phyloP scores from a whole-genome alignment of 192 early-diverging fungal species.

The Pilobolus umbonatus region DNA sequence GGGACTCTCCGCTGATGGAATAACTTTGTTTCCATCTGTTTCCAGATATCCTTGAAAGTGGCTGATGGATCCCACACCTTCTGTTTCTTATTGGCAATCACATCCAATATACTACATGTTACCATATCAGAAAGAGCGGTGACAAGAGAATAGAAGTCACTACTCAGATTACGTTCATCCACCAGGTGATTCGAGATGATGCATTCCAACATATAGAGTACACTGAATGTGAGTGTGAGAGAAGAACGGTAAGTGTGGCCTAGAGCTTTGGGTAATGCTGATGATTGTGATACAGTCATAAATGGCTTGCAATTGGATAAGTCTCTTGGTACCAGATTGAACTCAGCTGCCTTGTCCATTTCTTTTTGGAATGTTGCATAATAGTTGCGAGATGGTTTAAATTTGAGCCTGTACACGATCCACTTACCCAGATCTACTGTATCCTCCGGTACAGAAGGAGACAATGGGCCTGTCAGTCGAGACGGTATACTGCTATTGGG shows the following conservation, averaged over 20 bases:
- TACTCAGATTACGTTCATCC: constrained; percentile 39
- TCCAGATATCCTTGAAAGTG: constrained; percentile 20
- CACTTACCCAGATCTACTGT: constrained; percentile 40
- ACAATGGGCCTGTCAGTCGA: constrained; percentile 8
- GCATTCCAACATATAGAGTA: constrained; percentile 44
- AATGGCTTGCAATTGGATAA: background rate
- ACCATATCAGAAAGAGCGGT: constrained; percentile 16
- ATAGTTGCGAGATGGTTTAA: background rate
- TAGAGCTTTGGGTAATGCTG: constrained; percentile 5
- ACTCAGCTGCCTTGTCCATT: constrained; percentile 30
- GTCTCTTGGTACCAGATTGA: constrained; percentile 25
- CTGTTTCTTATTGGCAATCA: constrained; percentile 20
- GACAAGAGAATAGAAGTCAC: constrained; percentile 30
- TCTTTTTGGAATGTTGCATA: background rate
- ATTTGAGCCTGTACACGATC: constrained; percentile 34
- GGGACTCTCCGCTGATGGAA: constrained; percentile 30
- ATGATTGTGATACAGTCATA: background rate
- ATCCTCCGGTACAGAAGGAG: constrained; percentile 23
- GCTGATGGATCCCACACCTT: constrained; percentile 37
- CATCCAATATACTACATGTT: constrained; percentile 34
- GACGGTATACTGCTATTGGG: background rate
- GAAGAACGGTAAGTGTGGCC: constrained; percentile 16
- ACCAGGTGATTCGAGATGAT: constrained; percentile 35
- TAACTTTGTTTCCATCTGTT: constrained; percentile 15
- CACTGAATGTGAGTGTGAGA: constrained; percentile 28